These are phyloP conservation scores for Phialophora tarda DNA, from an alignment of 2,329 filamentous ascomycete genomes.

Conservation along the genomic window DNA sequence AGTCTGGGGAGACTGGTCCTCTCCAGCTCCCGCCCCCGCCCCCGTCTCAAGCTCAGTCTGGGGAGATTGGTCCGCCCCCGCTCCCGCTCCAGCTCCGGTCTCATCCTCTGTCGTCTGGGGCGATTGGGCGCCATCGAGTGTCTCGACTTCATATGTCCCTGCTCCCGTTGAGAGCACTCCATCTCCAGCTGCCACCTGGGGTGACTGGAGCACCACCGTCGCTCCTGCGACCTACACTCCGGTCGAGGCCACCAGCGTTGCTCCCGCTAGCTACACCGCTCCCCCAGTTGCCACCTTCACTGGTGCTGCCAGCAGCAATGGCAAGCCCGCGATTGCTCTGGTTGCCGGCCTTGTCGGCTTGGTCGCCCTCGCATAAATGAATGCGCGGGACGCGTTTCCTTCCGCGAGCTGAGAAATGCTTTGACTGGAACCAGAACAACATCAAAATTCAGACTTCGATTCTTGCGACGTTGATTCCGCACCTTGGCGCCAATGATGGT, in stretches of 20 bases:
- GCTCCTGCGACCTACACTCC: constrained; percentile 3
- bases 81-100: constrained; percentile 22
- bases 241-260: constrained; percentile 19
- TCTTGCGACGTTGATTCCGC: background rate
- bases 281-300: constrained; percentile 29
- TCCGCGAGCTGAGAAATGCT: background rate
- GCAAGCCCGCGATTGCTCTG: constrained; percentile 37
- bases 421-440: background rate
- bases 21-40: constrained; percentile 16
- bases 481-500: no score
- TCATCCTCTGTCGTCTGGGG: constrained; percentile 5
- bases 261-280: constrained; percentile 21
- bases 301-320: constrained; percentile 35
- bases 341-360: constrained; percentile 34
- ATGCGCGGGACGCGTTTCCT: background rate
- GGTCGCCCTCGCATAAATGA: constrained; percentile 34
- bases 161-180: constrained; percentile 11
- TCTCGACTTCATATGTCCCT: constrained; percentile 6
- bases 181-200: background rate
- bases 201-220: background rate
- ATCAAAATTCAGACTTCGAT: constrained; percentile 4
- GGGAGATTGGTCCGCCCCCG: constrained; percentile 19
- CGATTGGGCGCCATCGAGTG: constrained; percentile 17
- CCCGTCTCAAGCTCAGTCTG: constrained; percentile 11
- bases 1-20: constrained; percentile 11